Evolutionary conservation across 2,329 filamentous ascomycete genomes (phyloP), one percentile per base, ranked within the genome.

Genomic region (Thyridium curvatum): DNA sequence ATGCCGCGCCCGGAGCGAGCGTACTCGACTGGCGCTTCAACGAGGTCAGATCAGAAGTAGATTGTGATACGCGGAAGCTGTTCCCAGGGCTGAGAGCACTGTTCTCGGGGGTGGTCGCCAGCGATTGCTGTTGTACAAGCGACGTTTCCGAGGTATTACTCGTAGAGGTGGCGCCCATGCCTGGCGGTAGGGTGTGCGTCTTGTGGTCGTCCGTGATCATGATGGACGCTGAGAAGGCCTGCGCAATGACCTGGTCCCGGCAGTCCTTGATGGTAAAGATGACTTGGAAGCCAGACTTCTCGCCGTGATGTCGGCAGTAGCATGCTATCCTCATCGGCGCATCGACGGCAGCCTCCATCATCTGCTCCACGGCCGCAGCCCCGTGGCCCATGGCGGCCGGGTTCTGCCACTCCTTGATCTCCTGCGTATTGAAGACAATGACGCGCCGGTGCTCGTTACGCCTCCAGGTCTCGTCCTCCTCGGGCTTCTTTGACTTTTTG

Each of bases 151-250:
- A 34, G 8, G 4, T 34, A 9, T 43, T 29, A 34, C 15, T 14
- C 17, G 41, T 34, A 12, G 34, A 21, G 30, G 40, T 35, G 30
- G 40, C 31, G 34, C 39, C n/a, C 30, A 33, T n/a, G 30, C 40
- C 34, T 15, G 45, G 14, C 37, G 69, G 62, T 37, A 71, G 60
- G 41, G 64, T 59, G 51, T 87, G 84, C 8, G 88, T 95, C 66
- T 97, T 97, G 68, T 97, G 91, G 54, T 98, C 91, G 57, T 98
- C 91, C 1, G 93, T 97, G 46, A 97, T 96, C 76, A 96, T 91
- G 47, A 97, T 94, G 1, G 88, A 86, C 40, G 84, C 81, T 15
- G 87, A 88, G 47, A 95, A 83, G 38, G 82, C 79, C 62, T 98
- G 91, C 7, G 88, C 86, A 32, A 97, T 68, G 26, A 95, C 67